phyloP scores from a whole-genome alignment of 371 early-diverging fungal genomes.

The Actinomortierella wolfii region DNA sequence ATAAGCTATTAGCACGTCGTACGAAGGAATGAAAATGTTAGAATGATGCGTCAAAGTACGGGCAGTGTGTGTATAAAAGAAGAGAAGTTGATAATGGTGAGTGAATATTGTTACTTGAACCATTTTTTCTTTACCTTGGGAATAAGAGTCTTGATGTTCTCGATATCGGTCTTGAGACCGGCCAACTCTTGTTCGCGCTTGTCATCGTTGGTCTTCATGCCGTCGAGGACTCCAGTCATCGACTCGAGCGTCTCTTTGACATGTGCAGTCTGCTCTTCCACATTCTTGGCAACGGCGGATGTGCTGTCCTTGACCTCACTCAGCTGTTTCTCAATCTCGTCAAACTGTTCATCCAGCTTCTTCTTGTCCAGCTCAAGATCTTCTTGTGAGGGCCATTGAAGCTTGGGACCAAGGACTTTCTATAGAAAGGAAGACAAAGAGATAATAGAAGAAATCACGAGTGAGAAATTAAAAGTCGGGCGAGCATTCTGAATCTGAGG shows the following conservation, averaged over 20 bases:
- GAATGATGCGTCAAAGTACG: neutral
- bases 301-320: slow-evolving; percentile 69
- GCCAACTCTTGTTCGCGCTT: slow-evolving; percentile 74
- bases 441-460: slow-evolving; percentile 13
- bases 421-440: slow-evolving; percentile 32
- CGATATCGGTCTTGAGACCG: slow-evolving; percentile 76
- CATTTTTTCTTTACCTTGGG: slow-evolving; percentile 82
- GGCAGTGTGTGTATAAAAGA: neutral
- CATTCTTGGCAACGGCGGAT: slow-evolving; percentile 54
- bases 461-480: slow-evolving; percentile 2
- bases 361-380: slow-evolving; percentile 75
- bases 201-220: slow-evolving; percentile 72
- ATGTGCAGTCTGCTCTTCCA: slow-evolving; percentile 74
- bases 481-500: slow-evolving; percentile 15
- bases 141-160: slow-evolving; percentile 74
- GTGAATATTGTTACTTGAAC: no score
- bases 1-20: slow-evolving; percentile 70
- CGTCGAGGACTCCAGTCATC: slow-evolving; percentile 69
- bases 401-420: slow-evolving; percentile 72
- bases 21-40: no score
- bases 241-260: slow-evolving; percentile 71
- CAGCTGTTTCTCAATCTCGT: slow-evolving; percentile 73
- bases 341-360: slow-evolving; percentile 76
- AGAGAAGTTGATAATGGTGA: no score
- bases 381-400: slow-evolving; percentile 69